A percentile compares a stretch with the other conserved stretches of the same genome.
Evolutionary conservation across 2,329 filamentous ascomycete species (phyloP).

Genomic region (Penicillium polonicum): DNA sequence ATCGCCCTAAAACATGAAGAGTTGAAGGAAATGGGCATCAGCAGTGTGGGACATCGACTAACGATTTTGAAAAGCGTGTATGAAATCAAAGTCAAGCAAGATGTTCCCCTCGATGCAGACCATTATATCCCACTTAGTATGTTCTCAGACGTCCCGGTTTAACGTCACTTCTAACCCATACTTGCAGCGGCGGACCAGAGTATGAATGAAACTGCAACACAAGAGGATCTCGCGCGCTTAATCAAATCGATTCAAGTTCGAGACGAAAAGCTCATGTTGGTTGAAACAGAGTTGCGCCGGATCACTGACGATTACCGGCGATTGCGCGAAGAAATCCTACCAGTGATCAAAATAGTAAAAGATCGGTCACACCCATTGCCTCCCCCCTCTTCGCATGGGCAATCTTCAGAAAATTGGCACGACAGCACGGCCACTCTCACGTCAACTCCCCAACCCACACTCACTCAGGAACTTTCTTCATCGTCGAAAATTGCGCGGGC

Average conservation of each 20-base stretch:
- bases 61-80: slow-evolving; percentile 96
- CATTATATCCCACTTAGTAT: slow-evolving; percentile 91
- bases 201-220: slow-evolving; percentile 80
- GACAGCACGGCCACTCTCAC: slow-evolving; percentile 42
- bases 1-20: slow-evolving; percentile 88
- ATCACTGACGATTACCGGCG: slow-evolving; percentile 86
- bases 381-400: slow-evolving; percentile 40
- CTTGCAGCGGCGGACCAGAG: slow-evolving; percentile 79
- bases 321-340: slow-evolving; percentile 85
- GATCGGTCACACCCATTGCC: slow-evolving; percentile 88
- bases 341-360: slow-evolving; percentile 85
- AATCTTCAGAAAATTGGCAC: slow-evolving; percentile 24
- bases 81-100: slow-evolving; percentile 91
- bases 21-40: slow-evolving; percentile 90
- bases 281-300: slow-evolving; percentile 79
- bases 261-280: slow-evolving; percentile 81
- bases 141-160: slow-evolving; percentile 32
- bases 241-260: slow-evolving; percentile 86
- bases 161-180: slow-evolving; percentile 15
- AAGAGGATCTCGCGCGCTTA: slow-evolving; percentile 88
- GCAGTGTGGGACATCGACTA: slow-evolving; percentile 88
- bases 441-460: slow-evolving; percentile 31
- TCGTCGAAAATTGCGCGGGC: slow-evolving; percentile 63
- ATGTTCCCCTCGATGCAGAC: slow-evolving; percentile 84
- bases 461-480: slow-evolving; percentile 44